Evolutionary conservation across 1,139 yeast genomes (phyloP), one percentile per base, ranked within the genome.

Genomic region (Lodderomyces metapsilosis): DNA sequence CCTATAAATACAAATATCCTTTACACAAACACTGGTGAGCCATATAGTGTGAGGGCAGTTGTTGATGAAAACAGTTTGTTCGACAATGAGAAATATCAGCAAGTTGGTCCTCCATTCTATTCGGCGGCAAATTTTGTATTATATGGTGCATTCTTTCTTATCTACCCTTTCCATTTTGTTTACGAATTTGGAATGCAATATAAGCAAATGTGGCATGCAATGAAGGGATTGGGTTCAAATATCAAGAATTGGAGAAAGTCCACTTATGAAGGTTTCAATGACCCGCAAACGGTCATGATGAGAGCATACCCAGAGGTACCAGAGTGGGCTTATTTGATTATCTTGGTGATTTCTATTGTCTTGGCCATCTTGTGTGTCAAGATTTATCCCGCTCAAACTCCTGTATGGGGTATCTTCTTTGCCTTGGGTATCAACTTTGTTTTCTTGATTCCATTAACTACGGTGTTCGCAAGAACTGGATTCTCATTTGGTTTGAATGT

Each of bases 271-370:
- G 58, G 56, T 6, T 51, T 47, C 33, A 55, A 69, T 20, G 87
- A 81, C 50, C 77, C 84, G 0, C 83, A 80, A 48, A 68, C 77
- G 35, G 65, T 68, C 41, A 74, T 78, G 76, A 79, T 80, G 82
- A 48, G 67, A 21, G 60, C 62, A 16, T 79, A 79, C 55, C 68
- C 67, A 31, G 88, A 82, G 51, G 85, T 80, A 15, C 87, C 87
- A 9, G 82, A 80, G 46, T 75, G 77, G 76, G 78, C 79, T 71
- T 82, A 74, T 50, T 49, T 76, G 18, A 42, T 62, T 10, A 69
- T 81, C 13, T 59, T 81, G 43, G 46, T 76, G n/a, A 48, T 72
- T 16, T 70, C 85, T 2, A 53, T 80, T 5, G 71, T 66, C 1
- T 61, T 79, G 41, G 83, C 78, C 4, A 69, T 80, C 24, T 50